A percentile compares a stretch with the other conserved stretches of the same genome.
Conservation (phyloP, 352 stramenopile genomes). For the Phytophthora pinifolia region DNA sequence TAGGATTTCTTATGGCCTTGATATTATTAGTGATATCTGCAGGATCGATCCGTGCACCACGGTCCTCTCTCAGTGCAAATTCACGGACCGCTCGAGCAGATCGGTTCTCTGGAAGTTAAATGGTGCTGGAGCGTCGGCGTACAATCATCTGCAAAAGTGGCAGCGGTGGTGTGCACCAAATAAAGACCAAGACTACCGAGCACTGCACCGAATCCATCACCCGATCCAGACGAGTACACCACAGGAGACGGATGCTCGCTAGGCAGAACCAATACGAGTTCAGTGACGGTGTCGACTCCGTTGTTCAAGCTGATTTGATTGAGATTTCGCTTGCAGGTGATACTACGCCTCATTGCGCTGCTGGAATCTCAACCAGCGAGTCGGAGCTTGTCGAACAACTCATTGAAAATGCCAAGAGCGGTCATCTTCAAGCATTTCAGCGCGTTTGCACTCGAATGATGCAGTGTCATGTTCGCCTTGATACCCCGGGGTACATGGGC, state of each 20-base stretch:
- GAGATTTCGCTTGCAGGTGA: constrained; percentile 57
- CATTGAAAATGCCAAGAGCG: constrained; percentile 64
- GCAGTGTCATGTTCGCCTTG: constrained; percentile 42
- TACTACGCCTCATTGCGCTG: not conserved
- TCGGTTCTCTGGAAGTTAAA: not conserved
- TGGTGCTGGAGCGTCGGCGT: constrained; percentile 30
- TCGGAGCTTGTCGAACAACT: constrained; percentile 59
- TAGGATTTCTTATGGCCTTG: constrained; percentile 17
- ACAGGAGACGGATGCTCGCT: constrained; percentile 8
- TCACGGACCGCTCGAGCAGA: constrained; percentile 1
- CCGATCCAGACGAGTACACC: constrained; percentile 23
- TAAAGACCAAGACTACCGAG: constrained; percentile 8
- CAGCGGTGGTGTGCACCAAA: constrained; percentile 5
- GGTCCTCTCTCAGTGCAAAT: constrained; percentile 7
- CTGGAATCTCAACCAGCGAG: constrained; percentile 18
- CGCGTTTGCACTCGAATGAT: constrained; percentile 42
- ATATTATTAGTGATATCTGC: constrained; percentile 20
- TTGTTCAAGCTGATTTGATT: constrained; percentile 39
- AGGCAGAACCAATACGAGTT: constrained; percentile 23
- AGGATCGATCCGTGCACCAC: not conserved
- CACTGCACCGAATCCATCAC: constrained; percentile 14
- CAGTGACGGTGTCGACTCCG: constrained; percentile 21
- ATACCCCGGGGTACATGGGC: constrained; percentile 65
- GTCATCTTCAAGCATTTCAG: constrained; percentile 51
- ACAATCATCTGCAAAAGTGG: constrained; percentile 33